phyloP scores from a whole-genome alignment of 2,329 filamentous ascomycete species.

The Clarireedia homoeocarpa region DNA sequence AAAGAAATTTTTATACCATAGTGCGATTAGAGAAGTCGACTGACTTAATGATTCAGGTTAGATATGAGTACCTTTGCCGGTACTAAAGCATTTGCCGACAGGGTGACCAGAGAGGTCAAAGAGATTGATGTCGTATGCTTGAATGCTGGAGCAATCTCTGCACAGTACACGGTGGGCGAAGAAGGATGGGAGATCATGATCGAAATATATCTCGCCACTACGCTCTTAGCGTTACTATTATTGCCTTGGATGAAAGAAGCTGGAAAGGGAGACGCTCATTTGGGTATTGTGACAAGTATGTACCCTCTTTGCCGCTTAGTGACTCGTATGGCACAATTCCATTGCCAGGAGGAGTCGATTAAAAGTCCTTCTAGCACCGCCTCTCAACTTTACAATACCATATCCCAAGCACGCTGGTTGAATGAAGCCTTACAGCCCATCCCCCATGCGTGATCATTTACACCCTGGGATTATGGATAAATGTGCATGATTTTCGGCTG shows the following conservation, averaged over 20 bases:
- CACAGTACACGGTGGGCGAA: slow-evolving; percentile 11
- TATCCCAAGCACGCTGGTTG: too few relatives aligned
- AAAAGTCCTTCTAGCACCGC: too few relatives aligned
- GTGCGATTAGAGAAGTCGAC: too few relatives aligned
- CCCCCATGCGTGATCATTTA: too few relatives aligned
- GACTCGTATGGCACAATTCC: too few relatives aligned
- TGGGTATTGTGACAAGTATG: slow-evolving; percentile 21
- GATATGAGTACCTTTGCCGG: slow-evolving; percentile 23
- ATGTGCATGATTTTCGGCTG: neutral
- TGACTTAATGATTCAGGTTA: slow-evolving; percentile 1
- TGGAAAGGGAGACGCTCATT: slow-evolving; percentile 23
- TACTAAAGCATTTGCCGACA: slow-evolving; percentile 20
- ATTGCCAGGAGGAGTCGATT: too few relatives aligned
- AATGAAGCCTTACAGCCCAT: too few relatives aligned
- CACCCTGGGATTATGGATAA: too few relatives aligned
- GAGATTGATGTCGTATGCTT: slow-evolving; percentile 25
- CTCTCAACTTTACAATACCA: too few relatives aligned
- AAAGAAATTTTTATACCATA: too few relatives aligned
- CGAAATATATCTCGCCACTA: slow-evolving; percentile 49
- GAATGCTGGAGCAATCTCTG: slow-evolving; percentile 26
- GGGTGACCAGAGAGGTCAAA: slow-evolving; percentile 17
- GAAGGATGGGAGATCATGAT: slow-evolving; percentile 45
- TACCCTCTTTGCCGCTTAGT: neutral
- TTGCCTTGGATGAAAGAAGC: slow-evolving; percentile 38
- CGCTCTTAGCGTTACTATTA: slow-evolving; percentile 44